Evolutionary conservation across 2,329 filamentous ascomycete species (phyloP), one percentile per base, ranked within the genome.

Genomic region (Diaporthe australafricana): DNA sequence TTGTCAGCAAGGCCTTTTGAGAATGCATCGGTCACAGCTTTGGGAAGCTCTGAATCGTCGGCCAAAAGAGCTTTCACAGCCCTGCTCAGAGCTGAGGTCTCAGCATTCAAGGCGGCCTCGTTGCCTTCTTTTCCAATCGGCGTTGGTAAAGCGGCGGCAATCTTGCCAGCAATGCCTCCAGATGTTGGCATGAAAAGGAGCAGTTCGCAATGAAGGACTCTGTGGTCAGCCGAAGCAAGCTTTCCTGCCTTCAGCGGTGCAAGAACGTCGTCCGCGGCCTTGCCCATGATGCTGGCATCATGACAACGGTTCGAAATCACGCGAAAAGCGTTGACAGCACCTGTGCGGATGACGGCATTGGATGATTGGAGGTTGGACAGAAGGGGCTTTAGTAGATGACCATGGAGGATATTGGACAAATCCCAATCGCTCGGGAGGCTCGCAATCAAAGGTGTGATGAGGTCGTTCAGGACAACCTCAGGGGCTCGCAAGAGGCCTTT

Each of bases 321-420:
- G 75, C 88, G 87, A 80, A 98, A 98, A 9, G 93, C 93, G 48
- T 88, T 86, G 27, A 95, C 83, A 11, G 94, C 93, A 30, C 94
- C 95, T 74, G 89, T 89, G 70, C 96, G 91, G 74, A 98, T 94
- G 2, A 83, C 82, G 17, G 89, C 84, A 80, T 98, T 98, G 78
- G 93, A 95, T 1, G 96, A 98, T 81, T 97, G 98, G 81, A 95
- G 87, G 79, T 95, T 98, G 50, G 94, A 91, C n/a, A 98, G 83
- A 16, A 99, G 85, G 7, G 95, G 94, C 81, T 98, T 98, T 47
- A 97, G 82, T 45, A 99, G 86, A 73, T 93, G 93, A 32, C 87
- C 86, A 67, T 89, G 87, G 22, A 98, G 86, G 5, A 93, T 84
- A 47, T 90, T 88, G 11, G 96, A 96, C 22, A 98, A 86, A 77